phyloP scores from a whole-genome alignment of 495 filamentous ascomycete species.

The Aspergillus saccharolyticus region DNA sequence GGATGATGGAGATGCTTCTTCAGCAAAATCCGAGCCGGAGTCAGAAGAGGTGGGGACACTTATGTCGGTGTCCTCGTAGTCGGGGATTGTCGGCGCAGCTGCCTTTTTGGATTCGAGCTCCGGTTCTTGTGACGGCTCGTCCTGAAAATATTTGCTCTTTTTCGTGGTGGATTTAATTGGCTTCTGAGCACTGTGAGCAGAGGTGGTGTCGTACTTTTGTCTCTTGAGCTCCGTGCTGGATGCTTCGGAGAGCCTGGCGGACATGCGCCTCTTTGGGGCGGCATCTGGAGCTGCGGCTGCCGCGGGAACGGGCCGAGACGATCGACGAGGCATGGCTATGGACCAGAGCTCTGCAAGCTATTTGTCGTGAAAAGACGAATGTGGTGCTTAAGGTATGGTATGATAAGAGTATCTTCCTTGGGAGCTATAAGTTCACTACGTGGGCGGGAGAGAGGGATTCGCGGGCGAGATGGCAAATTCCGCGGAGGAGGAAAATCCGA shows the following conservation, averaged over 20 bases:
- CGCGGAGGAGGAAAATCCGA: not conserved
- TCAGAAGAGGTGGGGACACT: constrained; percentile 15
- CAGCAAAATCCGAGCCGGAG: constrained; percentile 15
- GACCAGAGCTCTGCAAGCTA: not conserved
- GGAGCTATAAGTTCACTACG: constrained; percentile 6
- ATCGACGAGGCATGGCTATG: constrained; percentile 37
- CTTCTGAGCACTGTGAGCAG: constrained; percentile 18
- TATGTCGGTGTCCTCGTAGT: constrained; percentile 19
- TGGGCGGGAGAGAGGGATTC: not conserved
- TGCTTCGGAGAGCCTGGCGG: constrained; percentile 29
- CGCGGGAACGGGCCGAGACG: constrained; percentile 36
- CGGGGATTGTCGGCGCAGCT: constrained; percentile 21
- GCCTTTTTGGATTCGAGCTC: constrained; percentile 25
- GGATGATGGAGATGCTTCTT: constrained; percentile 13
- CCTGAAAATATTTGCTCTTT: constrained; percentile 55
- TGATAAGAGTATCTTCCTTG: not conserved
- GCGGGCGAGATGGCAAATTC: not conserved
- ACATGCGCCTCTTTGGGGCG: constrained; percentile 38
- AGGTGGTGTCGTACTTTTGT: constrained; percentile 41
- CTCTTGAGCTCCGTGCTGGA: constrained; percentile 32
- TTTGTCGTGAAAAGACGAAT: not conserved
- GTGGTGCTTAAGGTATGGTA: not conserved
- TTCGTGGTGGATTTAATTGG: constrained; percentile 44
- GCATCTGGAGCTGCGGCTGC: constrained; percentile 31
- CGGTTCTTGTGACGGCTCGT: constrained; percentile 28